Conservation (phyloP, 768 basidiomycete species). For the Pisolithus orientalis region DNA sequence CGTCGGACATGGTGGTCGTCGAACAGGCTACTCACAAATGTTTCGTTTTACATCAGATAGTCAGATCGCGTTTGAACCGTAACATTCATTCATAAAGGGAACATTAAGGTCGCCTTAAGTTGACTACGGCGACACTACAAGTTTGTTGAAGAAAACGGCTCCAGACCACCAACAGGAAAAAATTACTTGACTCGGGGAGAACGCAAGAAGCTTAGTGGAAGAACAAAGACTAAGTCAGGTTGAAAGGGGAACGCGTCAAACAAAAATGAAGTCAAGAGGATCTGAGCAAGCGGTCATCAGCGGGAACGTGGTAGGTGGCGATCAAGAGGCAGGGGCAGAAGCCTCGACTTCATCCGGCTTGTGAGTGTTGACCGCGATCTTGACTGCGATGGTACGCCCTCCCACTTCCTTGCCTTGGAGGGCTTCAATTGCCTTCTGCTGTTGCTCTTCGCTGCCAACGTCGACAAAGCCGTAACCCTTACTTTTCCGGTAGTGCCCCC, state of each 20-base stretch:
- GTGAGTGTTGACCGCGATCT: slow-evolving; percentile 87
- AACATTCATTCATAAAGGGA: slow-evolving; percentile 21
- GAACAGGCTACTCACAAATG: background rate
- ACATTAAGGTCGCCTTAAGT: slow-evolving; percentile 15
- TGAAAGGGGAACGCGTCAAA: slow-evolving; percentile 23
- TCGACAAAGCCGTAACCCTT: slow-evolving; percentile 99
- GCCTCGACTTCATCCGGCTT: slow-evolving; percentile 48
- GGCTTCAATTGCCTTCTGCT: slow-evolving; percentile 83
- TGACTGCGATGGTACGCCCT: slow-evolving; percentile 84
- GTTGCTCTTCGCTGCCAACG: slow-evolving; percentile 82
- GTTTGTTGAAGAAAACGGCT: slow-evolving; percentile 33
- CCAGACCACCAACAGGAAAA: slow-evolving; percentile 36
- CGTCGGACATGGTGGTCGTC: slow-evolving; percentile 51
- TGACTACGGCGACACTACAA: slow-evolving; percentile 28
- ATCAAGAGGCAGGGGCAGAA: slow-evolving; percentile 17
- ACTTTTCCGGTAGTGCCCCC: slow-evolving; percentile 79
- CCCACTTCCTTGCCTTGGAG: slow-evolving; percentile 85
- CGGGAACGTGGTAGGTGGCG: slow-evolving; percentile 2
- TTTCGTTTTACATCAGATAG: background rate
- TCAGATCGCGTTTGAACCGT: background rate
- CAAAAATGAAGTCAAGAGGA: slow-evolving; percentile 22
- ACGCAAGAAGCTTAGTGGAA: slow-evolving; percentile 32
- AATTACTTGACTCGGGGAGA: slow-evolving; percentile 27
- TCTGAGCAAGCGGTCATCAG: slow-evolving; percentile 13
- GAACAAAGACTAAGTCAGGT: slow-evolving; percentile 29